Evolutionary conservation across 148 eudicot species (phyloP).

Genomic region (Beta vulgaris): DNA sequence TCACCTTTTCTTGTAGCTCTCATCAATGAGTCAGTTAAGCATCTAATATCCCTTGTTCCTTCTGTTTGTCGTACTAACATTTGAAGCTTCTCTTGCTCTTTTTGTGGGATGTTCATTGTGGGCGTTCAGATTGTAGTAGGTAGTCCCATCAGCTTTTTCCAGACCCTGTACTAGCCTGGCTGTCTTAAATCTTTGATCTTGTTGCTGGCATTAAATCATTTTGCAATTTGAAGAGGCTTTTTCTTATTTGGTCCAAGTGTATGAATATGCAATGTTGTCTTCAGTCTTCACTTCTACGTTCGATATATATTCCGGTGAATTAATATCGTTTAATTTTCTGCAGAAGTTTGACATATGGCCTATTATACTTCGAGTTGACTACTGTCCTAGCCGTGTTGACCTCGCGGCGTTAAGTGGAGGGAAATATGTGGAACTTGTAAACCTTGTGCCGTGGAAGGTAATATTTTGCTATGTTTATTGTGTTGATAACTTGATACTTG

Average conservation of each 20-base stretch:
- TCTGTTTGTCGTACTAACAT: too few relatives aligned
- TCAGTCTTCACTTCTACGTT: constrained; percentile 11
- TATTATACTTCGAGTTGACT: constrained; percentile 73
- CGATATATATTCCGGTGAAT: not conserved
- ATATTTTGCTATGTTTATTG: constrained; percentile 6
- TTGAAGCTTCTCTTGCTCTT: not conserved
- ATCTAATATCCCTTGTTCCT: too few relatives aligned
- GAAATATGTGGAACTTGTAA: constrained; percentile 91
- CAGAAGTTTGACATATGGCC: constrained; percentile 90
- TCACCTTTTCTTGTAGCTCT: too few relatives aligned
- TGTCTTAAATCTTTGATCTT: not conserved
- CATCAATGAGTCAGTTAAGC: too few relatives aligned
- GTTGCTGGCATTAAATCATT: not conserved
- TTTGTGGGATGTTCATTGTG: not conserved
- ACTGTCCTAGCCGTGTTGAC: constrained; percentile 77
- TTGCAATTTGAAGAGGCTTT: not conserved
- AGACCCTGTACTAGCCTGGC: not conserved
- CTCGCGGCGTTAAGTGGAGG: constrained; percentile 86
- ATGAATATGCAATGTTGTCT: not conserved
- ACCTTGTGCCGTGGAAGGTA: constrained; percentile 97
- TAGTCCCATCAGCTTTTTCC: not conserved
- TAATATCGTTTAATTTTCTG: constrained; percentile 25
- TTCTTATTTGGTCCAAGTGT: not conserved
- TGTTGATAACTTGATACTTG: not conserved
- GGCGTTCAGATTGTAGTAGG: not conserved